Evolutionary conservation across 1,284 basidiomycete genomes (phyloP).

Genomic region (Phellopilus nigrolimitatus): DNA sequence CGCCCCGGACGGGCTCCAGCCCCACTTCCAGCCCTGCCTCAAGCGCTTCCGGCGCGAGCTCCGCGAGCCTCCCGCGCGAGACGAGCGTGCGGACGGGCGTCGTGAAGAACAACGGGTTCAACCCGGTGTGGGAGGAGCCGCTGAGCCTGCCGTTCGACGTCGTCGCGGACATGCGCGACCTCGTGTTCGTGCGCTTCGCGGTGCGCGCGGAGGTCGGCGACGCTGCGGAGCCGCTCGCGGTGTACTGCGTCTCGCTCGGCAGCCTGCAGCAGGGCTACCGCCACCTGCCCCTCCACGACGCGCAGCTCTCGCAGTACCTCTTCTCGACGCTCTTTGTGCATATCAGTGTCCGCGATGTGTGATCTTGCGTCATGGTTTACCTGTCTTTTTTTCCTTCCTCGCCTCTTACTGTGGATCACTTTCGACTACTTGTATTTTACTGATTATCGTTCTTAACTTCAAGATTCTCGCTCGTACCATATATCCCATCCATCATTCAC

Average conservation of each 20-base stretch:
- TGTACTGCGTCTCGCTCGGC: constrained; percentile 65
- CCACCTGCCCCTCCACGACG: constrained; percentile 82
- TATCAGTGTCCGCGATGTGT: constrained; percentile 41
- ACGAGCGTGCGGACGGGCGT: constrained; percentile 46
- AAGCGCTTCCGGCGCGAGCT: no score
- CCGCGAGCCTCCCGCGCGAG: no score
- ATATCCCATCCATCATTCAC: neutral
- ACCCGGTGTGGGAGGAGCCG: constrained; percentile 80
- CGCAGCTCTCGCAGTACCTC: constrained; percentile 75
- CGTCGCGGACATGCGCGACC: constrained; percentile 71
- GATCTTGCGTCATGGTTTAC: neutral
- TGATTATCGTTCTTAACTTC: neutral
- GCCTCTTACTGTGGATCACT: no score
- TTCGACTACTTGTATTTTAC: neutral
- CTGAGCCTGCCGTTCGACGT: constrained; percentile 69
- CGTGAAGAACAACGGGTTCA: constrained; percentile 85
- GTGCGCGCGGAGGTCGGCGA: constrained; percentile 64
- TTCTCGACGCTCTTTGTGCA: constrained; percentile 86
- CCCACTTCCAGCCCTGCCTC: constrained; percentile 32
- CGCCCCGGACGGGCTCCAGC: constrained; percentile 27
- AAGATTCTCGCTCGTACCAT: neutral
- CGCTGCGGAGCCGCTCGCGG: constrained; percentile 62
- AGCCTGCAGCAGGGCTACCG: constrained; percentile 75
- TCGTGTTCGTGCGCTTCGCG: constrained; percentile 79
- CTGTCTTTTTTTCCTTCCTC: neutral